Percentiles rank a stretch among this genome's conserved stretches.
Conservation (phyloP, 106 monocot genomes). For the Dendrobium chrysotoxum region DNA sequence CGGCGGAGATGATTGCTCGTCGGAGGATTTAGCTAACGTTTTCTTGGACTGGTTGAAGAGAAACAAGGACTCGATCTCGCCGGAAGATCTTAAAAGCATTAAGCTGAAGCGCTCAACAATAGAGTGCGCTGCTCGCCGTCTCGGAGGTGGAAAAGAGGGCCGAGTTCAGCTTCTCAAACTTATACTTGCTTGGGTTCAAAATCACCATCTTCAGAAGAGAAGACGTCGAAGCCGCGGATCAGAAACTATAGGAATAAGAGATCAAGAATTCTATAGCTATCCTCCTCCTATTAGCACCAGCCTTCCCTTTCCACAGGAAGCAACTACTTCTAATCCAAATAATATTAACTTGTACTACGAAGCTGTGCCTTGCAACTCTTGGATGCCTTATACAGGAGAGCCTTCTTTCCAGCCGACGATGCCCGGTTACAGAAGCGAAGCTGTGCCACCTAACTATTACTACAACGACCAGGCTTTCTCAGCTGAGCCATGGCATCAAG, state of each 20-base stretch:
- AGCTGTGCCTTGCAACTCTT: background rate
- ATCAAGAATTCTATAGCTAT: background rate
- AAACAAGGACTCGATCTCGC: slow-evolving; percentile 75
- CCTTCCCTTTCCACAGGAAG: too few relatives aligned
- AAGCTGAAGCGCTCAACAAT: slow-evolving; percentile 71
- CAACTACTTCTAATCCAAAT: too few relatives aligned
- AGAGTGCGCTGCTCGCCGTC: slow-evolving; percentile 51
- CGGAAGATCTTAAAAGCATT: slow-evolving; percentile 71
- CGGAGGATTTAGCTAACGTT: slow-evolving; percentile 49
- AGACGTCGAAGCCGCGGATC: background rate
- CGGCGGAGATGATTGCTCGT: background rate
- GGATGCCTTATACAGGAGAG: background rate
- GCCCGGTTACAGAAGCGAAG: background rate
- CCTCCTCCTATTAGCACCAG: too few relatives aligned
- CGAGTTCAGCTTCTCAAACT: slow-evolving; percentile 75
- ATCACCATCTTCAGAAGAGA: slow-evolving; percentile 66
- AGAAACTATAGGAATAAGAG: background rate
- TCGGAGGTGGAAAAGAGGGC: slow-evolving; percentile 66
- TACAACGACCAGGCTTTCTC: too few relatives aligned
- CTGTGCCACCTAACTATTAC: too few relatives aligned
- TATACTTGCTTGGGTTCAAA: slow-evolving; percentile 88
- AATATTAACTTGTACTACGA: too few relatives aligned
- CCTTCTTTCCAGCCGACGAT: background rate
- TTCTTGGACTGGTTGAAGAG: slow-evolving; percentile 87
- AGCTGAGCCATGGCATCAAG: too few relatives aligned